Percentiles rank a stretch among this genome's conserved stretches.
phyloP scores from a whole-genome alignment of 2,329 filamentous ascomycete genomes.

The Fusarium floridanum region DNA sequence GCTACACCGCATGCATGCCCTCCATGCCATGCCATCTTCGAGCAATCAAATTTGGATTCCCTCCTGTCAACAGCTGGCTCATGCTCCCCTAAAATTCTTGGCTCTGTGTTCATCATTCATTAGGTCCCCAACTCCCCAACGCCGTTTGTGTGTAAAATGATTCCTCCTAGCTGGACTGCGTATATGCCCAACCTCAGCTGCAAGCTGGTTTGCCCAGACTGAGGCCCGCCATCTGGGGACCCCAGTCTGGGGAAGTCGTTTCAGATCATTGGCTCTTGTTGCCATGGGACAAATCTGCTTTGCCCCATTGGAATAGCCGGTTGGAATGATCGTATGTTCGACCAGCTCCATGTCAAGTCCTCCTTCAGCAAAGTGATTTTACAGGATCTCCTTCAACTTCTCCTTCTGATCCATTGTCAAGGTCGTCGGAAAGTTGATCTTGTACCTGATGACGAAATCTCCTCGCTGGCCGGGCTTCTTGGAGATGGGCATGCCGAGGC shows the following conservation, averaged over 20 bases:
- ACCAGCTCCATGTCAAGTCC: not conserved
- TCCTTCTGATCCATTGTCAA: slow-evolving; percentile 85
- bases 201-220: not conserved
- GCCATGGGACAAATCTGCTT: not conserved
- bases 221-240: not conserved
- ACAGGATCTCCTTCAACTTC: slow-evolving; percentile 83
- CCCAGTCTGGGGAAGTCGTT: not conserved
- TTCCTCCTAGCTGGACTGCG: not conserved
- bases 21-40: not conserved
- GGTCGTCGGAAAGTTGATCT: slow-evolving; percentile 89
- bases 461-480: slow-evolving; percentile 89
- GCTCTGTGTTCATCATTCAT: slow-evolving; percentile 42
- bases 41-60: slow-evolving; percentile 4
- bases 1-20: slow-evolving; percentile 12
- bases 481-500: slow-evolving; percentile 92
- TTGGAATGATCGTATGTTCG: not conserved
- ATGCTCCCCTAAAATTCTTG: slow-evolving; percentile 12
- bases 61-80: not conserved
- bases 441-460: slow-evolving; percentile 89
- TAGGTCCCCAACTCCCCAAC: slow-evolving; percentile 42
- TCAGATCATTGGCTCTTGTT: not conserved
- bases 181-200: slow-evolving; percentile 1
- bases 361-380: slow-evolving; percentile 33
- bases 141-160: slow-evolving; percentile 31
- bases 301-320: not conserved